Base-by-base conservation (phyloP, 2,329 filamentous ascomycete genomes). In the Beauveria pseudobassiana region DNA sequence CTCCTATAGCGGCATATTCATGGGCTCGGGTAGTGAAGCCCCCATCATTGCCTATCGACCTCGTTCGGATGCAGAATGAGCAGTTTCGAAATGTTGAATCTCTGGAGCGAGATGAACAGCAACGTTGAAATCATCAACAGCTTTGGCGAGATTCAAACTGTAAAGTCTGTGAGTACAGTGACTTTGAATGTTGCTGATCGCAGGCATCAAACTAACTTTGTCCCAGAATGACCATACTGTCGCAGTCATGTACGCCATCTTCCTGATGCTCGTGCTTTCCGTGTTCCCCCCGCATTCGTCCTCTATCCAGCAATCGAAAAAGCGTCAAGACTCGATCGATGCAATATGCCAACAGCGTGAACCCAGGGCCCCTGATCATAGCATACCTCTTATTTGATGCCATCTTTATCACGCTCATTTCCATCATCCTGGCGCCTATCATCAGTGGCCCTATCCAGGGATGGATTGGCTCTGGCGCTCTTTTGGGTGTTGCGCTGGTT, bases 261-360 rank as follows among this genome's bases (percentile, higher is more conserved):
- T 88, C 61, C 77, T 83, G 22, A 93, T 93, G 67, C 87, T 89
- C 62, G 80, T 85, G 0, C 87, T 88, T 0, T 91, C 85, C 74
- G 75, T 83, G 18, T 85, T 88, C 1, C 79, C 80, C 16, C 85
- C 7, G 88, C 87, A 30, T 81, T 96, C 68, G 84, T 88, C 0
- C 77, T 96, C 6, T 96, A 96, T 69, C 89, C 90, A 0, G 95
- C 90, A 3, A 76, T 90, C 12, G 91, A 96, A 73, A 82, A 90
- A 34, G 76, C 89, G 2, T 79, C 58, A 87, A 90, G 63, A 89
- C 96, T 48, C 83, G 91, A 55, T 87, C 88, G 5, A 77, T 96
- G 30, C 87, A 96, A 71, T 96, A 95, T 74, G 92, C 89, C 62
- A 96, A 96, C 70, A 91, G 91, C 38, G 90, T 96, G 38, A 82